Conservation (phyloP, 2,329 filamentous ascomycete species). For the Trichoderma breve region DNA sequence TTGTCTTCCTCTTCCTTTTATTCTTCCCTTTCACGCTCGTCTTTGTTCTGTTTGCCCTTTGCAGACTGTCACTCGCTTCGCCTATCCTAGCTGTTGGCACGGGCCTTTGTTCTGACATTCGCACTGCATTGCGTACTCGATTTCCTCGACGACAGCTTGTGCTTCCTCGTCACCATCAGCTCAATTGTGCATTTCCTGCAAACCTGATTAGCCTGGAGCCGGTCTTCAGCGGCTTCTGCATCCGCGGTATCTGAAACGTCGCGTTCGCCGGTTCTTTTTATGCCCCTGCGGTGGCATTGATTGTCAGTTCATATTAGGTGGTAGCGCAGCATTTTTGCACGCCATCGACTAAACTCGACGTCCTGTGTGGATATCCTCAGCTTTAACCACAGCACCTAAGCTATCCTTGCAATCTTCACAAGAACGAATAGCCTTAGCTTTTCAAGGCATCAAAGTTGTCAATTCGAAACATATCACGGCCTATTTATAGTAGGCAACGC, state of each 20-base stretch:
- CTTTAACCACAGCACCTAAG: neutral
- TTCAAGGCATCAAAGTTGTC: neutral
- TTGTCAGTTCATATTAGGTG: neutral
- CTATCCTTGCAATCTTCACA: constrained; percentile 9
- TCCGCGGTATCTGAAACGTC: neutral
- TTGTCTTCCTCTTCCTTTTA: neutral
- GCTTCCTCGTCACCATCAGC: neutral
- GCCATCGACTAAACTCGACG: neutral
- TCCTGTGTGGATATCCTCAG: constrained; percentile 3
- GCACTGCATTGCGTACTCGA: neutral
- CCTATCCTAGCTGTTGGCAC: constrained; percentile 15
- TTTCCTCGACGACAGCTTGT: neutral
- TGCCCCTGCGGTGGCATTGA: neutral
- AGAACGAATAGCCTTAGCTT: neutral
- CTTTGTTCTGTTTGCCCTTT: constrained; percentile 7
- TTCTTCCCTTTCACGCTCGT: neutral
- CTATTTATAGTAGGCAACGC: neutral
- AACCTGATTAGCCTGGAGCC: constrained; percentile 19
- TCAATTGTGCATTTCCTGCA: constrained; percentile 2
- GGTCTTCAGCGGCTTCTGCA: constrained; percentile 22
- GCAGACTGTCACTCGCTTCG: constrained; percentile 22
- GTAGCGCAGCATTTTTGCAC: neutral
- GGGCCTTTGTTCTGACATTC: neutral
- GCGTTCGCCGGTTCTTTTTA: neutral
- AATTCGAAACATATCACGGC: neutral